Base-by-base conservation (phyloP, 352 stramenopile species). In the Globisporangium middletonii region DNA sequence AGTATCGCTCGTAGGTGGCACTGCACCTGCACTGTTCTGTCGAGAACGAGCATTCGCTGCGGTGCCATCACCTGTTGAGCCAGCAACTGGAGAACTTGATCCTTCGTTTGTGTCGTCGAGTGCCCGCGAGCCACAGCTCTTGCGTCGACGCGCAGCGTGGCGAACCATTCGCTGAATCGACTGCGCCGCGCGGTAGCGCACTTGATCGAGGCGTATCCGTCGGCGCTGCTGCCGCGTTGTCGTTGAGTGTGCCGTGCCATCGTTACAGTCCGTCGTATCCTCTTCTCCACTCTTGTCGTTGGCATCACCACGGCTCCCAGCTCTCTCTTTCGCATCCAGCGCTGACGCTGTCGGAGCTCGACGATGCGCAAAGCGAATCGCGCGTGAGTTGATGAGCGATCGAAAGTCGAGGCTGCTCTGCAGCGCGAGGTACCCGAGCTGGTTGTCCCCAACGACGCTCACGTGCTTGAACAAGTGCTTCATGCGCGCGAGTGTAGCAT, bases 341-440 rank as follows among this genome's bases (percentile, higher is more conserved):
- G 33, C 33, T 38, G 7, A 9, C 7, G 4, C 27, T 59, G 35
- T 11, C 35, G 35, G 0, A 38, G 15, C 6, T 26, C 38, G 8
- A 16, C 18, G 37, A 42, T 76, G 60, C 15, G 64, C 37, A 54
- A 82, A 83, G 12, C 59, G 53, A 45, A 77, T 53, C 2, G 63
- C 2, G 5, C 62, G 60, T 0, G 64, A 79, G 16, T 76, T 68
- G 4, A 86, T 37, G 37, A 87, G 59, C 18, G 71, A 71, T 16
- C 77, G 77, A 16, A 89, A 82, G 53, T 87, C 73, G 11, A 84
- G 55, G 7, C 67, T 83, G 42, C 72, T 87, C 35, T 89, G 79
- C 8, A 68, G 61, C 23, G 67, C 69, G 16, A 87, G 42, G 35
- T 68, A 65, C 0, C 77, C 77, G 2, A 80, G 42, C 50, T 89